These are phyloP conservation scores for Russula lepida DNA, from an alignment of 768 basidiomycete genomes.

Conservation along the genomic window DNA sequence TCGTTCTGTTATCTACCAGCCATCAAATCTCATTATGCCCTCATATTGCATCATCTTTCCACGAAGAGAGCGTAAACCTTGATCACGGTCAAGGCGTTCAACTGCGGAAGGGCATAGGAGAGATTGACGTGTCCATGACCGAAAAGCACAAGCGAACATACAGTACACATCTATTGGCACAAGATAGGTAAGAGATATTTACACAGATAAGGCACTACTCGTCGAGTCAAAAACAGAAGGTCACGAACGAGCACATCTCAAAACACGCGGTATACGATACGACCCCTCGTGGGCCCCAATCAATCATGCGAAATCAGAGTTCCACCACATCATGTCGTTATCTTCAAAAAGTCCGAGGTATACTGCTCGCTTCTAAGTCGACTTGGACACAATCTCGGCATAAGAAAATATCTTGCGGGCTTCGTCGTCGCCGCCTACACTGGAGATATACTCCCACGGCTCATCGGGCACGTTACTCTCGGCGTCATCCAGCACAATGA, in stretches of 20 bases:
- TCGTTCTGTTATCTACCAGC: conserved; percentile 6
- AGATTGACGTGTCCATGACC: not conserved
- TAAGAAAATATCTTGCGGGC: conserved; percentile 32
- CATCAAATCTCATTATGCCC: conserved; percentile 3
- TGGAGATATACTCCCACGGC: conserved; percentile 49
- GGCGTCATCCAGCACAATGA: conserved; percentile 50
- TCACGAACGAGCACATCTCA: not conserved
- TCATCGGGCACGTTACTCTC: conserved; percentile 40
- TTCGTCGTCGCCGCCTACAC: conserved; percentile 33
- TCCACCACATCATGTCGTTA: not conserved
- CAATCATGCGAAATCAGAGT: not conserved
- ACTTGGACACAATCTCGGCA: conserved; percentile 30
- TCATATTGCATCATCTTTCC: not conserved
- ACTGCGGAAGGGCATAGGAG: not conserved
- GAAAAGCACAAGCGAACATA: not conserved
- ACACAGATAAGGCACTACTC: conserved; percentile 1
- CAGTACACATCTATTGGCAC: not conserved
- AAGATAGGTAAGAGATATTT: conserved; percentile 7
- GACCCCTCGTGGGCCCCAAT: not conserved
- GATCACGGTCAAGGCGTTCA: not conserved
- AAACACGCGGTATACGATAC: conserved; percentile 9
- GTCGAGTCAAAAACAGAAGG: not conserved
- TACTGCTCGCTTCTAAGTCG: conserved; percentile 18
- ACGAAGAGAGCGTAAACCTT: not conserved
- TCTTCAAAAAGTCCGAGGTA: not conserved